Conservation (phyloP, 2,329 filamentous ascomycete genomes). For the Immersiporthe knoxdaviesiana region DNA sequence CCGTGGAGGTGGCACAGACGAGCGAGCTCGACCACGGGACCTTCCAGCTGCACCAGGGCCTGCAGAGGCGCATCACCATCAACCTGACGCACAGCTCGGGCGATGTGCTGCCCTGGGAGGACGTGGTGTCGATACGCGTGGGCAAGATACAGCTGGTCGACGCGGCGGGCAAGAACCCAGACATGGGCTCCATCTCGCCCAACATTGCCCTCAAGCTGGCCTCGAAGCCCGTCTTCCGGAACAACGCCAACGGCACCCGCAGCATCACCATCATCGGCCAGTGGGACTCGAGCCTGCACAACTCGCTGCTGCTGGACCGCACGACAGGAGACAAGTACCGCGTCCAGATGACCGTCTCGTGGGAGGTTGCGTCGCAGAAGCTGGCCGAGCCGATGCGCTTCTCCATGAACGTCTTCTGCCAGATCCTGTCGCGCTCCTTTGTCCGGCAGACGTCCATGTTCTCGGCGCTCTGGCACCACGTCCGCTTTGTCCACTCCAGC, state of each 20-base stretch:
- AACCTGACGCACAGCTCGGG: constrained; percentile 91
- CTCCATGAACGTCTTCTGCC: constrained; percentile 76
- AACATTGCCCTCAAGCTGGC: constrained; percentile 79
- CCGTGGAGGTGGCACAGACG: constrained; percentile 89
- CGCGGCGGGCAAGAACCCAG: constrained; percentile 80
- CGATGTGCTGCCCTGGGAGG: constrained; percentile 85
- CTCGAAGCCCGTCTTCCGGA: constrained; percentile 75
- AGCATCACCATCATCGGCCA: constrained; percentile 87
- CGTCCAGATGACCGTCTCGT: constrained; percentile 83
- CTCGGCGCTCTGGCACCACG: constrained; percentile 81
- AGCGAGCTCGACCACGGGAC: constrained; percentile 84
- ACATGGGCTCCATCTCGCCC: constrained; percentile 71
- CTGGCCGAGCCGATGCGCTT: constrained; percentile 90
- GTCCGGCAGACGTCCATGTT: constrained; percentile 87
- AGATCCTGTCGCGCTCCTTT: constrained; percentile 82
- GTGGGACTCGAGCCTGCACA: constrained; percentile 95
- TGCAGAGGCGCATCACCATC: constrained; percentile 86
- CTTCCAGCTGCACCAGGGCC: constrained; percentile 92
- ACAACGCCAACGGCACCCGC: constrained; percentile 87
- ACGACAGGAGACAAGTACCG: constrained; percentile 91
- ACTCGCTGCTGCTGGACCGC: constrained; percentile 89
- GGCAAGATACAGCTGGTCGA: constrained; percentile 84
- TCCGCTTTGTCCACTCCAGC: constrained; percentile 83
- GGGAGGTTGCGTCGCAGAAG: constrained; percentile 83
- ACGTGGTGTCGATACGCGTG: constrained; percentile 75